phyloP scores from a whole-genome alignment of 1,139 yeast species.

The Diutina siamensis region DNA sequence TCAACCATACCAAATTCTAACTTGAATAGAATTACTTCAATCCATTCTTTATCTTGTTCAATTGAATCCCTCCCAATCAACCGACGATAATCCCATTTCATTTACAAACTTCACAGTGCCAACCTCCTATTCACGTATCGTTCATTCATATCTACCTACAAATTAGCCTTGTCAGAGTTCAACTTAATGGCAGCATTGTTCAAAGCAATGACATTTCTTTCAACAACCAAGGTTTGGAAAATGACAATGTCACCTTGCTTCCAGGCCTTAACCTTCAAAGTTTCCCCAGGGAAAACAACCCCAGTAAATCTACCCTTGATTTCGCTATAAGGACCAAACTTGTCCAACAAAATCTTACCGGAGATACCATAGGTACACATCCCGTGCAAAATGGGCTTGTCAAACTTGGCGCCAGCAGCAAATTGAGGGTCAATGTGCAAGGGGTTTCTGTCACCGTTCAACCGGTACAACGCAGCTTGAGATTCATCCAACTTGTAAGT shows the following conservation, averaged over 20 bases:
- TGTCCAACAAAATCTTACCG: slow-evolving; percentile 64
- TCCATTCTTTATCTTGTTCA: no score
- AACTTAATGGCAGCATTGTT: slow-evolving; percentile 83
- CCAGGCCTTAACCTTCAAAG: slow-evolving; percentile 77
- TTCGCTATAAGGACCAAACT: slow-evolving; percentile 74
- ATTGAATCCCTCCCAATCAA: no score
- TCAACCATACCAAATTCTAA: no score
- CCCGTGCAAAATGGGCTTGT: slow-evolving; percentile 86
- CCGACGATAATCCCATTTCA: no score
- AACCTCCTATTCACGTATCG: neutral
- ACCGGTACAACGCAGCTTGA: slow-evolving; percentile 83
- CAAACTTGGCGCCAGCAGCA: slow-evolving; percentile 84
- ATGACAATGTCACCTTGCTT: slow-evolving; percentile 54
- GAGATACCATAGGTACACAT: slow-evolving; percentile 79
- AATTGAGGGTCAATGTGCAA: slow-evolving; percentile 87
- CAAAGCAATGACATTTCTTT: slow-evolving; percentile 69
- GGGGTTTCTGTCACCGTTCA: slow-evolving; percentile 92
- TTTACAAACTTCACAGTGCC: no score
- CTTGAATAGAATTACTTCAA: no score
- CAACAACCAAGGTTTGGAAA: slow-evolving; percentile 78
- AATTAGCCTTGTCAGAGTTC: slow-evolving; percentile 29
- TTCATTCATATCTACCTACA: slow-evolving; percentile 13
- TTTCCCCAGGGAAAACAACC: slow-evolving; percentile 95
- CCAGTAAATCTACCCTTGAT: slow-evolving; percentile 87
- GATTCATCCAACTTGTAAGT: slow-evolving; percentile 54